These are phyloP conservation scores for Dactylis glomerata DNA, from an alignment of 176 grass and related monocot genomes.

Conservation along the genomic window DNA sequence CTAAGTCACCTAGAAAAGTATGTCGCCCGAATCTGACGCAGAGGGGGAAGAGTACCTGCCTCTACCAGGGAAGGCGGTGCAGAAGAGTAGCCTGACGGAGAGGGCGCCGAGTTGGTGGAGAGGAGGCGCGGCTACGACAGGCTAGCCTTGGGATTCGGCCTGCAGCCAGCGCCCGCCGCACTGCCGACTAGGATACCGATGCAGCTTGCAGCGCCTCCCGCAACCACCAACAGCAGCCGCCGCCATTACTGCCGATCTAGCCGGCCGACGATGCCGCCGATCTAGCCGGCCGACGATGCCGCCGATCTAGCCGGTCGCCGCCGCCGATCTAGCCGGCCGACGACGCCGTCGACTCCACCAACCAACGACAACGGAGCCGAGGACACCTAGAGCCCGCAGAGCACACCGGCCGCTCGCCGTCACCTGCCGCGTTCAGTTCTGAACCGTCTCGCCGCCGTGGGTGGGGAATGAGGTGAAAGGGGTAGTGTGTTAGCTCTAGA, in stretches of 20 bases:
- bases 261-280: too few species aligned
- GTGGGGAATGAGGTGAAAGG: too few species aligned
- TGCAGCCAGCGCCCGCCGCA: too few species aligned
- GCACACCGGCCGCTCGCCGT: too few species aligned
- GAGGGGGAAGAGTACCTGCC: neutral
- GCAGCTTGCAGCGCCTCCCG: too few species aligned
- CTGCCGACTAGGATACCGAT: too few species aligned
- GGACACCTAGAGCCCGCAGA: too few species aligned
- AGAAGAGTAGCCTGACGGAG: constrained; percentile 33
- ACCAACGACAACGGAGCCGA: neutral
- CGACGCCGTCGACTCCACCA: neutral
- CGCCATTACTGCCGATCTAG: too few species aligned
- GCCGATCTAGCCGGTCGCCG: neutral
- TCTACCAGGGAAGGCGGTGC: neutral
- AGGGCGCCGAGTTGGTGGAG: neutral
- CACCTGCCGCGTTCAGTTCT: too few species aligned
- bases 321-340: neutral
- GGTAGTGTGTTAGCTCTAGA: too few species aligned
- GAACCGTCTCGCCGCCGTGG: too few species aligned
- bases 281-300: neutral
- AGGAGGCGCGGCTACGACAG: constrained; percentile 44
- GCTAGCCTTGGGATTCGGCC: constrained; percentile 34
- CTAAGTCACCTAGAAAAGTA: neutral
- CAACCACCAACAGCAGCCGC: too few species aligned
- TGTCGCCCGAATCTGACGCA: neutral